Evolutionary conservation across 345 rosid species (phyloP), one percentile per base, ranked within the genome.

Genomic region (Balakata baccata): DNA sequence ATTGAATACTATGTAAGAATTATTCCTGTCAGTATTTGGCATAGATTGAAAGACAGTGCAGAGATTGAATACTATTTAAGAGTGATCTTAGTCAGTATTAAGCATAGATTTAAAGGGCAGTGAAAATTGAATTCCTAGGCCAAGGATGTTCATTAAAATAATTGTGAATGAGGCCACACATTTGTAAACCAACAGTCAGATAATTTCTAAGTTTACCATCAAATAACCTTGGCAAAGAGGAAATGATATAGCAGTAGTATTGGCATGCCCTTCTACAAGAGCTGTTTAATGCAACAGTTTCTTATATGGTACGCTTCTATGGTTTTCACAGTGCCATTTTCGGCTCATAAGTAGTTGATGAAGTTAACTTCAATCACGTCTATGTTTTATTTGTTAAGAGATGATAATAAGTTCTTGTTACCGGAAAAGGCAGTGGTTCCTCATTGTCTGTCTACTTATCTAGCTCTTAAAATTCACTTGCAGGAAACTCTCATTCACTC

Each of bases 401-500:
- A 43, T 69, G 38, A 12, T 53, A 49, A 23, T 47, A 50, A 45
- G 16, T 47, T 10, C 53, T 66, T 43, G 58, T 13, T 74, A 13
- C 3, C 37, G 17, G 49, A 43, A 10, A 54, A 64, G 54, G 11
- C 57, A 5, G 18, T 37, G 49, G 16, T 29, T 10, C 47, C 41
- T 51, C 14, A 38, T 75, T 68, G 43, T 70, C 51, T 64, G 53
- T 13, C 13, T n/a, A 22, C 41, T 64, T 69, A 77, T 62, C 73
- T 52, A 57, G 25, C 58, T 47, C 57, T 54, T 77, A 16, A 18
- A 54, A 60, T 79, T 64, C 71, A 54, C 68, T 77, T 89, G 84
- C 89, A 94, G 98, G 98, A 86, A 73, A 75, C 85, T 74, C 91
- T 94, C 60, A 88, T 94, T 79, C 97, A 87, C 74, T 87, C 91